A percentile compares a stretch with the other conserved stretches of the same genome.
Conservation (phyloP, 352 stramenopile species). For the Globisporangium paroecandrum region DNA sequence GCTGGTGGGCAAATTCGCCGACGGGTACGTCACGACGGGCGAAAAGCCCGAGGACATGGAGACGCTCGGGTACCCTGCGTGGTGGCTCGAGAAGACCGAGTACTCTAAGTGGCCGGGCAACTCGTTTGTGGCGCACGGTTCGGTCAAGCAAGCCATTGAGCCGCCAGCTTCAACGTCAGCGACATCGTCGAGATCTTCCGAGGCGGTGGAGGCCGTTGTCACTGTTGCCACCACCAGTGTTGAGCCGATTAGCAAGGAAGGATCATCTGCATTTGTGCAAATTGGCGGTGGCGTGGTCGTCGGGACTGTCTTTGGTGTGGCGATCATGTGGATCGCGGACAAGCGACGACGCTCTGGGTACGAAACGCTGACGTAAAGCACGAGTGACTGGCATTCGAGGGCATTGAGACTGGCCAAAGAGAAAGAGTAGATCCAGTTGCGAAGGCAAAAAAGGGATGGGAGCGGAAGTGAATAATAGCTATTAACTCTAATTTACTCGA, state of each 20-base stretch:
- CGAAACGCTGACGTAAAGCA: constrained; percentile 21
- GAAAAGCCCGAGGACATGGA: constrained; percentile 39
- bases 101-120: constrained; percentile 48
- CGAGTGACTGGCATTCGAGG: not conserved
- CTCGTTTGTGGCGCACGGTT: constrained; percentile 27
- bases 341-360: constrained; percentile 31
- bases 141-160: constrained; percentile 19
- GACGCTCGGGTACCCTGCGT: constrained; percentile 43
- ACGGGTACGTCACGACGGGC: constrained; percentile 55
- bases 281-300: constrained; percentile 27
- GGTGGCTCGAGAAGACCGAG: constrained; percentile 38
- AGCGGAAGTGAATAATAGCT: not conserved
- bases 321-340: constrained; percentile 29
- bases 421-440: not conserved
- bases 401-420: no score
- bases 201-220: not conserved
- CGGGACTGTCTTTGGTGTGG: constrained; percentile 31
- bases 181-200: not conserved
- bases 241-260: not conserved
- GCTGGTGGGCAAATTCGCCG: constrained; percentile 47
- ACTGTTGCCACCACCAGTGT: not conserved
- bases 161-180: constrained; percentile 2
- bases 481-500: no score
- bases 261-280: not conserved
- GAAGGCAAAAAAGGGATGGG: not conserved